These are phyloP conservation scores for Salix arbutifolia DNA, from an alignment of 345 rosid genomes.

Conservation along the genomic window DNA sequence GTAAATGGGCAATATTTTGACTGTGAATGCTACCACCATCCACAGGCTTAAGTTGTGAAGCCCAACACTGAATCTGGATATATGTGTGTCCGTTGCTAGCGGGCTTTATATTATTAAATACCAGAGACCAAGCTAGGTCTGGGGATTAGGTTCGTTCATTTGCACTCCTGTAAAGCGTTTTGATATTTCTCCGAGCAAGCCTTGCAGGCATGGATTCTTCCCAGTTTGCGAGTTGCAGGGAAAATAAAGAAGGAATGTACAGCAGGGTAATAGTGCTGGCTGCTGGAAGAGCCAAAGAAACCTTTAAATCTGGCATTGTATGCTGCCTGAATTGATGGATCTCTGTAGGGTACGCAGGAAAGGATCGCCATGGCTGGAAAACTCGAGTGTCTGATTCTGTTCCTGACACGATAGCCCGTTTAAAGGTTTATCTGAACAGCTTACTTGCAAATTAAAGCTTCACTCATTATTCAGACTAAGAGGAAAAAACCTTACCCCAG, in stretches of 20 bases:
- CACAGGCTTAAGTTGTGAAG: not conserved
- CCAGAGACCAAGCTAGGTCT: too few species aligned
- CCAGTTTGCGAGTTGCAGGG: not conserved
- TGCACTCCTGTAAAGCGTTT: too few species aligned
- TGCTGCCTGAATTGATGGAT: slow-evolving; percentile 7
- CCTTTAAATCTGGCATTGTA: not conserved
- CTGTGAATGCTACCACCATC: not conserved
- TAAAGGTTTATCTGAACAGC: not conserved
- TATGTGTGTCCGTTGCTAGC: not conserved
- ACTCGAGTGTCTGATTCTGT: slow-evolving; percentile 7
- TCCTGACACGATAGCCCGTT: not conserved
- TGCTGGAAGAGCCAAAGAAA: not conserved
- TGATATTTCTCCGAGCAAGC: too few species aligned
- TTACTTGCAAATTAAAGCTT: not conserved
- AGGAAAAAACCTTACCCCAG: not conserved
- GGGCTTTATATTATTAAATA: not conserved
- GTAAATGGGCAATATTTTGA: not conserved
- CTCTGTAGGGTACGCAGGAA: not conserved
- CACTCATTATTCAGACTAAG: not conserved
- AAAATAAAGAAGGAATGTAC: not conserved
- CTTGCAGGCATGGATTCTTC: not conserved
- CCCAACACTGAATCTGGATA: not conserved
- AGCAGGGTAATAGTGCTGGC: not conserved
- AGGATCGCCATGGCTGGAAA: not conserved
- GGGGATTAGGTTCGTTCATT: too few species aligned